Conservation (phyloP, 495 filamentous ascomycete genomes). For the Penicillium diatomitis region DNA sequence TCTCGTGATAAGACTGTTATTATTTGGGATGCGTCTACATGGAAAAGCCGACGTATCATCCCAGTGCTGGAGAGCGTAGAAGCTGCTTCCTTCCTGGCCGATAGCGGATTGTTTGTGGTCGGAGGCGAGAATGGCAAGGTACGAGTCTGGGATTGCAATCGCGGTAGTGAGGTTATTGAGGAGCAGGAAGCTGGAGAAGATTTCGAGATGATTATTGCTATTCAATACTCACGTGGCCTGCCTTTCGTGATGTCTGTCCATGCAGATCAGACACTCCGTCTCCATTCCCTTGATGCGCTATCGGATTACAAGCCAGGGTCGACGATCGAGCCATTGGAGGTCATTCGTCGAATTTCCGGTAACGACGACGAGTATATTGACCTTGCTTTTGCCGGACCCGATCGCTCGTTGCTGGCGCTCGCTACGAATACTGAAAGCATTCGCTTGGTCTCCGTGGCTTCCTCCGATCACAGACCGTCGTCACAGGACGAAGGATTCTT, state of each 20-base stretch:
- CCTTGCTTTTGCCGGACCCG: slow-evolving; percentile 69
- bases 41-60: slow-evolving; percentile 76
- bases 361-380: slow-evolving; percentile 98
- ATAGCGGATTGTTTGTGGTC: slow-evolving; percentile 62
- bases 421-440: slow-evolving; percentile 94
- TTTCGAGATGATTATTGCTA: slow-evolving; percentile 65
- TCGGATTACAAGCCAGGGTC: slow-evolving; percentile 25
- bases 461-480: slow-evolving; percentile 27
- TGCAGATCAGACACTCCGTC: slow-evolving; percentile 72
- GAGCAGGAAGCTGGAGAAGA: slow-evolving; percentile 59
- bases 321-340: slow-evolving; percentile 38
- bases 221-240: slow-evolving; percentile 52
- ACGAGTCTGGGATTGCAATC: slow-evolving; percentile 70
- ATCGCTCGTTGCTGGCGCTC: slow-evolving; percentile 73
- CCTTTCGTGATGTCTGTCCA: slow-evolving; percentile 74
- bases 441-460: slow-evolving; percentile 62
- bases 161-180: slow-evolving; percentile 67
- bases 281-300: slow-evolving; percentile 53
- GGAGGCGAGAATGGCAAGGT: slow-evolving; percentile 79
- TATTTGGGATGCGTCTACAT: slow-evolving; percentile 75
- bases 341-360: slow-evolving; percentile 73
- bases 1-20: slow-evolving; percentile 90
- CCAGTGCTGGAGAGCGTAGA: slow-evolving; percentile 82
- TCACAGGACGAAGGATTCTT: slow-evolving; percentile 47
- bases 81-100: slow-evolving; percentile 65